These are phyloP conservation scores for Arachis stenosperma DNA, from an alignment of 306 rosid genomes.

Conservation along the genomic window DNA sequence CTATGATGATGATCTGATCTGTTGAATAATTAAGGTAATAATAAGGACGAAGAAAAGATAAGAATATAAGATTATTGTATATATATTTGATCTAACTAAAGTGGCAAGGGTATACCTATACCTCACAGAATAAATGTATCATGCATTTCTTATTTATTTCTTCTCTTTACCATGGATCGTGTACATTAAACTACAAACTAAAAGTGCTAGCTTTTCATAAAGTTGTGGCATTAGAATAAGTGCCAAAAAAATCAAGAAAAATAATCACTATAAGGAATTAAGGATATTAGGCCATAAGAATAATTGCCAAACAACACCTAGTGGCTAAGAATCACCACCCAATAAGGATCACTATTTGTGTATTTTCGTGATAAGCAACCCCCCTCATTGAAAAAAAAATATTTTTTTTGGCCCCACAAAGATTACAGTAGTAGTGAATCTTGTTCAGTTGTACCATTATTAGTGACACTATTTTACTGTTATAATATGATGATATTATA, in stretches of 20 bases:
- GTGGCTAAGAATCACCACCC: constrained; percentile 39
- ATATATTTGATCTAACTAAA: background rate
- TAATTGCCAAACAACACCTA: constrained; percentile 22
- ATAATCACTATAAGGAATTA: background rate
- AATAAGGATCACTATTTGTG: constrained; percentile 7
- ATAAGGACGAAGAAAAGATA: background rate
- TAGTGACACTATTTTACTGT: too few relatives aligned
- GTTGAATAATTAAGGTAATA: constrained; percentile 19
- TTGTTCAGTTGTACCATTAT: background rate
- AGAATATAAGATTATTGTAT: background rate
- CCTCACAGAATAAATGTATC: too few relatives aligned
- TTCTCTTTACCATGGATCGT: background rate
- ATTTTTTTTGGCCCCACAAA: background rate
- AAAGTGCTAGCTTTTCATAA: background rate
- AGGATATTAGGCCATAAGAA: constrained; percentile 8
- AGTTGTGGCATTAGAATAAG: constrained; percentile 1
- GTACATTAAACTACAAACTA: too few relatives aligned
- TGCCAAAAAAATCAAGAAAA: constrained; percentile 14
- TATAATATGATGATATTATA: too few relatives aligned
- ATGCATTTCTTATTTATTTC: too few relatives aligned
- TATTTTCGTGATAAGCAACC: too few relatives aligned
- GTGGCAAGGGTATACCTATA: background rate
- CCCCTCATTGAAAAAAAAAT: too few relatives aligned
- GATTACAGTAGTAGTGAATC: background rate
- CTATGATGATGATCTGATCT: background rate